Evolutionary conservation across 371 early-diverging fungal genomes (phyloP), one percentile per base, ranked within the genome.

Genomic region (Apophysomyces elegans): DNA sequence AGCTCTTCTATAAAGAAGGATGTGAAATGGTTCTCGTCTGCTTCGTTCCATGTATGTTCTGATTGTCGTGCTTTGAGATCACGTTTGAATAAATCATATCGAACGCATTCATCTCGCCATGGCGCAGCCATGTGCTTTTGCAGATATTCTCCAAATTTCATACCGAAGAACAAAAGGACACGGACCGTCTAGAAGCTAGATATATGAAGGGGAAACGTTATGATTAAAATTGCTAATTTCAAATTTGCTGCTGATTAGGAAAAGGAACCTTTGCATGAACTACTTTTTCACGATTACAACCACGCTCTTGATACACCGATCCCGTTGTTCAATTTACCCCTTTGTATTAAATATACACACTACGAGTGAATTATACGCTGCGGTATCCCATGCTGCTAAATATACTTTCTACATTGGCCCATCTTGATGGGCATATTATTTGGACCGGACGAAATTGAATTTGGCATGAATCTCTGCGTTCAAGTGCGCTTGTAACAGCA

Each of bases 21-120:
- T 14, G 92, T 84, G 77, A 95, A 94, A 56, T 86, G 83, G 5
- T 79, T 74, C 70, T 95, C 95, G 56, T 89, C 89, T 50, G 80
- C 75, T 18, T 78, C 84, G 21, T 87, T 84, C 70, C 88, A 89
- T 41, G 26, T n/a, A 57, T 71, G 74, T 21, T 71, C 71, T 8
- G 58, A 26, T 12, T 71, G 71, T 26, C 62, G 14, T 38, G 56
- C 54, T 37, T 69, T 72, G 3, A 75, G 36, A 14, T 65, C 67
- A 11, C 63, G 63, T 46, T 75, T 75, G 12, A 75, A 56, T 2
- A 50, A 36, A 39, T 67, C 72, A 60, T 75, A 75, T 0, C 62
- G 62, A 0, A 75, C 62, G 56, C 72, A 72, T 4, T 73, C 69
- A 7, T 66, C 13, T 7, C 64, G 59, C 75, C 75, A 75, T 32